A percentile compares a stretch with the other conserved stretches of the same genome.
These are phyloP conservation scores for Massarina eburnea DNA, from an alignment of 2,329 filamentous ascomycete genomes.

Conservation along the genomic window DNA sequence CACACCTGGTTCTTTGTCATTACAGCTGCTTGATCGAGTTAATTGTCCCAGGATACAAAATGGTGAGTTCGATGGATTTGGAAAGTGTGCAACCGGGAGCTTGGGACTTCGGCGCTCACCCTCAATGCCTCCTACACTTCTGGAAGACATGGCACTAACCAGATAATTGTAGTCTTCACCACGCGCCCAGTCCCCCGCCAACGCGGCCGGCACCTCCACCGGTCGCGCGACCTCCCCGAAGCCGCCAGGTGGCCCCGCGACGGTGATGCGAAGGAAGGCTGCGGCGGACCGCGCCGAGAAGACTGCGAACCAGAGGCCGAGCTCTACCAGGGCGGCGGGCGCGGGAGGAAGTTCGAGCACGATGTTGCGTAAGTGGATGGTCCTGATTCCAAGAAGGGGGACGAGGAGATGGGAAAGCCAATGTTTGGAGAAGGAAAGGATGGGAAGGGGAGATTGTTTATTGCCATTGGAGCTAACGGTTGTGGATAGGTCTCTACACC, in stretches of 20 bases:
- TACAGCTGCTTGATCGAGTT: background rate
- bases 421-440: background rate
- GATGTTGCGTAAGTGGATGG: conserved; percentile 79
- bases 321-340: conserved; percentile 88
- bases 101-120: too few relatives aligned
- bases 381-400: background rate
- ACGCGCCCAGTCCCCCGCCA: conserved; percentile 42
- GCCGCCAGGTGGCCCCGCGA: conserved; percentile 90
- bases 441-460: background rate
- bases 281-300: conserved; percentile 98
- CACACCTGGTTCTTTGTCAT: background rate
- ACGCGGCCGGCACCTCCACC: conserved; percentile 65
- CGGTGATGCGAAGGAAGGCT: conserved; percentile 90
- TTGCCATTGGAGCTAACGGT: too few relatives aligned
- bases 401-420: conserved; percentile 2
- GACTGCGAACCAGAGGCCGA: conserved; percentile 88
- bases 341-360: conserved; percentile 96
- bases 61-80: background rate
- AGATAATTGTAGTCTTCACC: conserved; percentile 33
- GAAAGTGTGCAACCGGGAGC: too few relatives aligned
- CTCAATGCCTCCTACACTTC: background rate
- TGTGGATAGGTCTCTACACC: conserved; percentile 79
- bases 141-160: conserved; percentile 1
- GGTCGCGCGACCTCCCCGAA: conserved; percentile 83
- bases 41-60: background rate